Conservation (phyloP, 2,329 filamentous ascomycete species). For the Ophiostoma tasmaniense region DNA sequence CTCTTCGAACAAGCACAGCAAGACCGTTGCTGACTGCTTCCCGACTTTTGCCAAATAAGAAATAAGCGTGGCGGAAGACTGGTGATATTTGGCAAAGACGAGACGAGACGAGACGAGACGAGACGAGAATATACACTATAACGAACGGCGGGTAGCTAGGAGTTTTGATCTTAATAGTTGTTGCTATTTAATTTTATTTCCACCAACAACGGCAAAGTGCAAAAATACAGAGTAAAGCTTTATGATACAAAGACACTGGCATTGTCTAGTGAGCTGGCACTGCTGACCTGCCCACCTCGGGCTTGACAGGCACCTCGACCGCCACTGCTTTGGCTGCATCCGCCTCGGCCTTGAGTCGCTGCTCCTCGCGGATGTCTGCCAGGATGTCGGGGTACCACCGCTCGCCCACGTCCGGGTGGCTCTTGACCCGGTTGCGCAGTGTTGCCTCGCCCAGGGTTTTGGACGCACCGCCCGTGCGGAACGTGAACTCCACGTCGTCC, state of each 20-base stretch:
- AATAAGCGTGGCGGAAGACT: background rate
- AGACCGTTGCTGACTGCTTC: constrained; percentile 64
- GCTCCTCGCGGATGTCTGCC: constrained; percentile 48
- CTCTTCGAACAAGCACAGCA: constrained; percentile 68
- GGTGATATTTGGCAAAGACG: no score
- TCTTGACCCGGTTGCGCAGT: constrained; percentile 75
- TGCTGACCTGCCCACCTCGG: constrained; percentile 20
- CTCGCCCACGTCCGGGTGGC: constrained; percentile 79
- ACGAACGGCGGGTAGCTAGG: constrained; percentile 10
- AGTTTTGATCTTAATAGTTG: constrained; percentile 7
- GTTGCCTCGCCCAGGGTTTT: constrained; percentile 73
- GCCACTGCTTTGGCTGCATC: constrained; percentile 5
- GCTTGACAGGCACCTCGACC: constrained; percentile 17
- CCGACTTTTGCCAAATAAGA: constrained; percentile 35
- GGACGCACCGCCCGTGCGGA: constrained; percentile 58
- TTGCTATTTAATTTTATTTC: background rate
- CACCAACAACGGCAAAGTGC: background rate
- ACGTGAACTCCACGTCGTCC: constrained; percentile 82
- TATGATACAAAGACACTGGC: background rate
- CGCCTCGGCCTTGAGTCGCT: constrained; percentile 28
- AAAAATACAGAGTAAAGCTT: background rate
- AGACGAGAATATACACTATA: constrained; percentile 1
- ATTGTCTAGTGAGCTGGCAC: constrained; percentile 33
- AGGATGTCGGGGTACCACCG: constrained; percentile 65
- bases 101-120: background rate